These are phyloP conservation scores for Tricholoma flavovirens DNA, from an alignment of 768 basidiomycete species.

Conservation along the genomic window DNA sequence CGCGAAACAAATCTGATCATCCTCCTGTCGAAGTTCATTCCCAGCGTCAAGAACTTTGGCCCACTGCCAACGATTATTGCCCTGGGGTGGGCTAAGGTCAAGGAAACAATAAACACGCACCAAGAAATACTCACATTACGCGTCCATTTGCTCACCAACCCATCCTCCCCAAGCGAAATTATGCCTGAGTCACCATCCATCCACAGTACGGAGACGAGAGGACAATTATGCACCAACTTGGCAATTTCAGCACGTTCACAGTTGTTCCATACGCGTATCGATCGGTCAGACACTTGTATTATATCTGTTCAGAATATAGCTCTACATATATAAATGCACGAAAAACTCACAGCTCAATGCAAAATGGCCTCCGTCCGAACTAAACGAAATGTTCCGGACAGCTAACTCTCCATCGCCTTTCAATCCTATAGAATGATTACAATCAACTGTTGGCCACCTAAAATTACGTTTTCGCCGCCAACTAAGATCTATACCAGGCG, in stretches of 20 bases:
- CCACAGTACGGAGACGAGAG: constrained; percentile 50
- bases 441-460: constrained; percentile 45
- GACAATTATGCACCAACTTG: constrained; percentile 46
- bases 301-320: background rate
- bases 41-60: constrained; percentile 49
- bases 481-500: constrained; percentile 12
- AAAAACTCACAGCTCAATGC: constrained; percentile 50
- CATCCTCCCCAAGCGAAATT: constrained; percentile 52
- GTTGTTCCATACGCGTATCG: constrained; percentile 61
- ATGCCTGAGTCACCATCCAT: constrained; percentile 53
- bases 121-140: constrained; percentile 36
- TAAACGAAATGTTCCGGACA: constrained; percentile 45
- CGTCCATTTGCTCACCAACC: constrained; percentile 55
- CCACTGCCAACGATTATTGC: constrained; percentile 50
- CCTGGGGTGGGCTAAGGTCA: constrained; percentile 22
- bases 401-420: constrained; percentile 43
- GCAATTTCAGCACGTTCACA: constrained; percentile 44
- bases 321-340: background rate
- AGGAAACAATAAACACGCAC: background rate
- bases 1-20: constrained; percentile 46
- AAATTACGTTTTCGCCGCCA: constrained; percentile 28
- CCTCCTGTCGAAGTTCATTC: constrained; percentile 27
- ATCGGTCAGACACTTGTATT: constrained; percentile 46
- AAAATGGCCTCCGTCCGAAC: constrained; percentile 47
- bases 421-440: constrained; percentile 31